Conservation (phyloP, 2,329 filamentous ascomycete species). For the Fusarium pseudonygamai region DNA sequence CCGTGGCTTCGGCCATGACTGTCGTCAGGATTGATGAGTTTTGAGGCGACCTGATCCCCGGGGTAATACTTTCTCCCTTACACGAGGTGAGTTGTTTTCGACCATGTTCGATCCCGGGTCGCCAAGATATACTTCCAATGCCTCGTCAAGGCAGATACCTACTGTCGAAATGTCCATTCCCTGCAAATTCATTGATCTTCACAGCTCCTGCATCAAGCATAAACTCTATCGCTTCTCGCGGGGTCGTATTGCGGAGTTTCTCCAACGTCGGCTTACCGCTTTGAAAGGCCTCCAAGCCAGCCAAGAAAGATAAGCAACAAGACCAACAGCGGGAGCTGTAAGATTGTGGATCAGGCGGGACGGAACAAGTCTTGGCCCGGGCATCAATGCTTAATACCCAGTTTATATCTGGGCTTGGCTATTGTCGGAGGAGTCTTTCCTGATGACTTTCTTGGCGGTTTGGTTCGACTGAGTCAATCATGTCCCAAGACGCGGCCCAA, state of each 20-base stretch:
- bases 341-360: background rate
- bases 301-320: background rate
- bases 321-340: background rate
- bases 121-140: background rate
- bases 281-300: background rate
- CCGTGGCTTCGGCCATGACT: background rate
- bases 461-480: too few species aligned
- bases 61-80: background rate
- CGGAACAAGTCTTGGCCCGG: constrained; percentile 1
- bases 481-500: background rate
- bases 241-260: background rate
- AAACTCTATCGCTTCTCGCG: background rate
- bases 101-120: background rate
- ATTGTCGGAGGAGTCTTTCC: background rate
- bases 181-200: background rate
- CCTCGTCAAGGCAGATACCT: background rate
- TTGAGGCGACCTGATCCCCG: background rate
- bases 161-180: background rate
- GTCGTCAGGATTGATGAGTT: background rate
- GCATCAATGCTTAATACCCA: background rate
- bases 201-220: too few species aligned
- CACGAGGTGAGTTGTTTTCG: background rate
- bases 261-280: background rate
- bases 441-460: background rate
- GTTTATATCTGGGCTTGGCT: background rate